Conservation (phyloP, 1,284 basidiomycete species). For the Stereum hirsutum region DNA sequence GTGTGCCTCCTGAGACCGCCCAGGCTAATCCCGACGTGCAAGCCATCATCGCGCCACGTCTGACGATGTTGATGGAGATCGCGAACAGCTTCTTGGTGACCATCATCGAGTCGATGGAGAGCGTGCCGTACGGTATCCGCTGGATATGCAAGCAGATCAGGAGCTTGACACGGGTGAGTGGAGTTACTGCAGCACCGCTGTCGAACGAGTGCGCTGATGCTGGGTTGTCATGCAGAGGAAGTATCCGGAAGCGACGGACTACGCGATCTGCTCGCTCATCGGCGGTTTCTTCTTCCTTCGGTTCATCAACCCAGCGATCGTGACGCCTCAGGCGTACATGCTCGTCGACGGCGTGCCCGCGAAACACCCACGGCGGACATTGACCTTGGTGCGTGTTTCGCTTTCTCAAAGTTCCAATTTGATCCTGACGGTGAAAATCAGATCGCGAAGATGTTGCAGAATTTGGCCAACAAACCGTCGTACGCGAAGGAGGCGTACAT, state of each 20-base stretch:
- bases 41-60: conserved; percentile 90
- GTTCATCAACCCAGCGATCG: conserved; percentile 99
- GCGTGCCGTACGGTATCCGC: conserved; percentile 95
- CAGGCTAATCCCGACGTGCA: conserved; percentile 92
- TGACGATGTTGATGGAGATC: conserved; percentile 99
- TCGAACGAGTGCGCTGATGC: conserved; percentile 5
- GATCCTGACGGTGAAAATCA: conserved; percentile 21
- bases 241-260: conserved; percentile 96
- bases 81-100: conserved; percentile 95
- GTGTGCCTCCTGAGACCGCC: conserved; percentile 90
- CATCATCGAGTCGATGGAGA: conserved; percentile 98
- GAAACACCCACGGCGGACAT: conserved; percentile 91
- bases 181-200: conserved; percentile 5
- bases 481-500: conserved; percentile 98
- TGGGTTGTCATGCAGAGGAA: conserved; percentile 60
- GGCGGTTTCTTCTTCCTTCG: conserved; percentile 99
- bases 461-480: conserved; percentile 97
- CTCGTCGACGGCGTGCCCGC: conserved; percentile 95
- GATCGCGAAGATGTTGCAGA: conserved; percentile 99
- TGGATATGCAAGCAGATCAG: conserved; percentile 99
- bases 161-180: conserved; percentile 81
- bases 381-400: conserved; percentile 69
- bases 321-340: conserved; percentile 99
- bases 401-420: neutral
- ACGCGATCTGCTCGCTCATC: conserved; percentile 96